phyloP scores from a whole-genome alignment of 805 yeast species.

The Saccharomycopsis olivae region DNA sequence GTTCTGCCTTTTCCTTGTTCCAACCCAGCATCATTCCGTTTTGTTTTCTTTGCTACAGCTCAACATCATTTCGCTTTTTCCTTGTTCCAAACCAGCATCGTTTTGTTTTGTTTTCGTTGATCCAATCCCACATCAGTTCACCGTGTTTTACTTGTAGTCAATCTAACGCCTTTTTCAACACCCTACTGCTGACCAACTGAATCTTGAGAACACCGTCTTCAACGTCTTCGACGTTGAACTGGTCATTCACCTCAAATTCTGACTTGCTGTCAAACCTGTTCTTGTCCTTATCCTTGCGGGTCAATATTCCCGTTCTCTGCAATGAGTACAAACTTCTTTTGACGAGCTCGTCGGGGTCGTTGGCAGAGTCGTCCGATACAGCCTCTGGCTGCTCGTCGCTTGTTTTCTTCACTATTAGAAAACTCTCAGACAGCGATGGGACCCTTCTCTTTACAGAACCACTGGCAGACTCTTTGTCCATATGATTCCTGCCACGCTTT shows the following conservation, averaged over 20 bases:
- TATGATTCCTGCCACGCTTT: neutral
- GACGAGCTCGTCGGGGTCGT: conserved; percentile 11
- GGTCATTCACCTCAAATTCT: neutral
- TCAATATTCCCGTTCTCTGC: conserved; percentile 4
- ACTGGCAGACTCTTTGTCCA: neutral
- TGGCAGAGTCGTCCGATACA: neutral
- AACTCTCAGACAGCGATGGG: neutral
- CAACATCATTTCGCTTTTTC: neutral
- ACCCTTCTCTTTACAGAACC: neutral
- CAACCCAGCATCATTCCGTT: neutral
- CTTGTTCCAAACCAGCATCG: too few relatives aligned
- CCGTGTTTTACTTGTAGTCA: too few relatives aligned
- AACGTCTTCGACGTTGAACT: neutral
- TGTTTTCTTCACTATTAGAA: neutral
- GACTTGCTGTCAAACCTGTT: neutral
- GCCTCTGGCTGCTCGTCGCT: neutral
- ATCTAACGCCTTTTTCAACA: neutral
- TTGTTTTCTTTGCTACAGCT: neutral
- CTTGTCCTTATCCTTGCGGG: neutral
- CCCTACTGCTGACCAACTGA: neutral
- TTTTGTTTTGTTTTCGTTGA: neutral
- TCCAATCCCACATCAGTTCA: neutral
- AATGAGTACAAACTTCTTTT: conserved; percentile 12
- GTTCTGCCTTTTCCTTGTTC: too few relatives aligned
- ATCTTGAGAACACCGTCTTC: neutral